Base-by-base conservation (phyloP, 345 rosid genomes). In the Aquilaria malaccensis region DNA sequence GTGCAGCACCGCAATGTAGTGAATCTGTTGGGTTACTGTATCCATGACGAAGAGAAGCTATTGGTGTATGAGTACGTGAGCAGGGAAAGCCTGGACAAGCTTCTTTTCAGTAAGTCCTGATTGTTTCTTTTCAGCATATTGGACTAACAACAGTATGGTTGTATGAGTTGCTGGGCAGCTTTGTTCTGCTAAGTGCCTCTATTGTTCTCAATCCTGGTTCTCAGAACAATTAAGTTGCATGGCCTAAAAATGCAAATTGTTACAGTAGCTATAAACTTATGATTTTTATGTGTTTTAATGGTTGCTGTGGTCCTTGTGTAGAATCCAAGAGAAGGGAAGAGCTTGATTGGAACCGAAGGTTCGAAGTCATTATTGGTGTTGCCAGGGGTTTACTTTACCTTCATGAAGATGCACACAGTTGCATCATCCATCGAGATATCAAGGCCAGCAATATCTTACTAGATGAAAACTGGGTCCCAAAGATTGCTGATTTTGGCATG, bases 401-500 rank as follows among this genome's bases (percentile, higher is more conserved):
- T 59, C 97, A 91, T 0, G 91, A 91, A 77, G 94, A 84, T 62
- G 80, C 97, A 0, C 97, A 81, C 67, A 70, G 62, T 50, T 77
- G 85, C 65, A 88, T 91, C 53, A 88, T 91, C 81, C 97, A 91
- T 52, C 86, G 96, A 0, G 97, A 91, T 41, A 91, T 91, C 43
- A 91, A 91, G 65, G 96, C 96, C 45, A 87, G 97, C 59, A 91
- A 91, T 72, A 79, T 91, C 60, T 77, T 91, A 58, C 86, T 91
- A 0, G 97, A 91, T 29, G 94, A 84, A 15, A 91, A 88, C 67
- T 91, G 96, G 97, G 70, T 76, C 56, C 97, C 97, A 11, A 91
- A 91, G 85, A 91, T 91, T 29, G 93, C 94, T 2, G 97, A 91
- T 79, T 91, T 91, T 32, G 97, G 97, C 56, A 81, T 91, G 97